phyloP scores from a whole-genome alignment of 768 basidiomycete genomes.

The Lactifluus pinguis region DNA sequence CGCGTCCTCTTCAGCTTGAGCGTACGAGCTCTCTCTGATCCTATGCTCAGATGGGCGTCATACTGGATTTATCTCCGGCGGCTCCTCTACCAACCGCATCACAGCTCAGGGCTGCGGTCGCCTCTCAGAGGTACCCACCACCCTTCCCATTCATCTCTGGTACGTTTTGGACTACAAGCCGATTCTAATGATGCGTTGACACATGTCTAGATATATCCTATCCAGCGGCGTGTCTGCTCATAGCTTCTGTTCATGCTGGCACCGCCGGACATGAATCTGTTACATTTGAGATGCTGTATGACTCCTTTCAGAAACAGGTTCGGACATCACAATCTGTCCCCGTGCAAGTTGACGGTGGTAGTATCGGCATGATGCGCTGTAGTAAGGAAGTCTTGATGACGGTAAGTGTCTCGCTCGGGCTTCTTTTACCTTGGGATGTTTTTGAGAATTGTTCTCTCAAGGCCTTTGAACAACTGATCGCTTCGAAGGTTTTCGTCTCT shows the following conservation, averaged over 20 bases:
- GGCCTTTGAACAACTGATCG: conserved; percentile 70
- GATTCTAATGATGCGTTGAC: neutral
- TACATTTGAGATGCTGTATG: conserved; percentile 88
- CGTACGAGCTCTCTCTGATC: neutral
- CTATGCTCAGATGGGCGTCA: conserved; percentile 33
- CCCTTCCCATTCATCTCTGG: conserved; percentile 46
- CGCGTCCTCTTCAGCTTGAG: conserved; percentile 28
- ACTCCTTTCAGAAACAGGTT: conserved; percentile 67
- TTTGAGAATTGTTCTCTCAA: conserved; percentile 24
- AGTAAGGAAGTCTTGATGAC: conserved; percentile 54
- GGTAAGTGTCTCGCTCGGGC: conserved; percentile 35
- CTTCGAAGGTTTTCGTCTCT: conserved; percentile 46
- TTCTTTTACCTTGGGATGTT: neutral
- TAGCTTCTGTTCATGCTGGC: conserved; percentile 72
- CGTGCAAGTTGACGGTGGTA: conserved; percentile 57
- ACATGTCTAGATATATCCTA: conserved; percentile 54
- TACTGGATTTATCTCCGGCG: conserved; percentile 38
- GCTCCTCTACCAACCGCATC: conserved; percentile 46
- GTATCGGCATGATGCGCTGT: conserved; percentile 66
- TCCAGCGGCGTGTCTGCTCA: conserved; percentile 71
- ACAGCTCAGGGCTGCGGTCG: conserved; percentile 35
- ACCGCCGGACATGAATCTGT: conserved; percentile 70
- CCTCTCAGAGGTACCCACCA: conserved; percentile 48
- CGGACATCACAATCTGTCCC: conserved; percentile 66
- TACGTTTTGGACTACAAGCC: conserved; percentile 25